Base-by-base conservation (phyloP, 2,329 filamentous ascomycete genomes). In the Ophiostoma quercus region DNA sequence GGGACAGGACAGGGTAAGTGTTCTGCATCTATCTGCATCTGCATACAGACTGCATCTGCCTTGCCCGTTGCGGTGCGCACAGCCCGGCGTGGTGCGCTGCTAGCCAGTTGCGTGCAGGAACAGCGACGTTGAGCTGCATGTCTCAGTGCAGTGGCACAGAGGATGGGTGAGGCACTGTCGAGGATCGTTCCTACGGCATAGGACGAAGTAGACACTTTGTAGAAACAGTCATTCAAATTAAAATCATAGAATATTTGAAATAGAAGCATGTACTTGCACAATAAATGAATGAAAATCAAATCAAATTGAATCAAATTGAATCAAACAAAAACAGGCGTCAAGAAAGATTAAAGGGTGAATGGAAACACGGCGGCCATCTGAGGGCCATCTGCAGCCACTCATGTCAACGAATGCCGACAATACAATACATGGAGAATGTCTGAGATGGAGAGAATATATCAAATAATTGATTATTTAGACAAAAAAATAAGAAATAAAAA, bases 81-180 rank as follows among this genome's bases (percentile, higher is more conserved):
- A 67, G 69, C 69, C 54, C 54, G n/a, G 65, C 66, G 51, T 70
- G 51, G 37, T 67, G 39, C 32, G 29, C 51, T 67, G 37, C 65
- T 8, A 51, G 66, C 70, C 70, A 71, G 67, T 69, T 67, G 70
- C 67, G 70, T 65, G 67, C 51, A 37, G 39, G 47, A 63, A 32
- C 37, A 41, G 37, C 62, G 54, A 32, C 39, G 57, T 51, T 47
- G 39, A 63, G 37, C 19, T 47, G 41, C 29, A 68, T 51, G 67
- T 63, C 37, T 68, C 54, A 63, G 32, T 29, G n/a, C 22, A 32
- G 37, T 43, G 67, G 29, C 37, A 57, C 51, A 22, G 51, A 25
- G 11, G 51, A 29, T 29, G 25, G 25, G 25, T 29, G 25, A 29
- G 25, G 25, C 25, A 29, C 25, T 29, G 25, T 29, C 25, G 25